Evolutionary conservation across 192 early-diverging fungal genomes (phyloP).

Genomic region (Rhizophagus sp.): DNA sequence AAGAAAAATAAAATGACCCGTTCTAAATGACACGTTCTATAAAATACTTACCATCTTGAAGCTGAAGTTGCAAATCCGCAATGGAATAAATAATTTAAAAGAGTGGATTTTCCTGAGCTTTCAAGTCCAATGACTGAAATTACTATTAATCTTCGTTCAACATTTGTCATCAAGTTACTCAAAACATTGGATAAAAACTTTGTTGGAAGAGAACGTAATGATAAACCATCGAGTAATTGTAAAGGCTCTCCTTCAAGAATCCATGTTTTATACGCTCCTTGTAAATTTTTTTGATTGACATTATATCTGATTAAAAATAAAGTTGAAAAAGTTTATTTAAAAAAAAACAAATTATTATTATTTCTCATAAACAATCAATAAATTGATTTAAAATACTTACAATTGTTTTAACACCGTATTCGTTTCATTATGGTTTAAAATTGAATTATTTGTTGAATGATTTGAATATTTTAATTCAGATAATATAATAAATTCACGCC

Average conservation of each 20-base stretch:
- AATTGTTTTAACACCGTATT: neutral
- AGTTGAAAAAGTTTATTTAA: too few species aligned
- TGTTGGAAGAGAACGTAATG: neutral
- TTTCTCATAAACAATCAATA: too few species aligned
- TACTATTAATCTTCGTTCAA: neutral
- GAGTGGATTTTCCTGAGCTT: constrained; percentile 8
- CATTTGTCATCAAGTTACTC: neutral
- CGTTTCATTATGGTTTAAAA: too few species aligned
- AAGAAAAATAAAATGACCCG: too few species aligned
- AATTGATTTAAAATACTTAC: neutral
- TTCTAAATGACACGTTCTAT: too few species aligned
- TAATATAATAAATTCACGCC: constrained; percentile 10
- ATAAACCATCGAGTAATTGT: constrained; percentile 14
- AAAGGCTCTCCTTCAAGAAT: constrained; percentile 1
- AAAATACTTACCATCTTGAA: neutral
- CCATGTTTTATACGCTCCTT: neutral
- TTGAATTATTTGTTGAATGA: too few species aligned
- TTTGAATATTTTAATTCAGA: neutral
- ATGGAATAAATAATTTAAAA: constrained; percentile 13
- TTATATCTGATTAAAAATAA: neutral
- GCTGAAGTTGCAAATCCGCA: constrained; percentile 9
- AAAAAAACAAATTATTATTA: too few species aligned
- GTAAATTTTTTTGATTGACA: neutral
- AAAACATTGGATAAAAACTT: neutral
- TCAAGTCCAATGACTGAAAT: constrained; percentile 9